A percentile compares a stretch with the other conserved stretches of the same genome.
Evolutionary conservation across 305 asterid genomes (phyloP).

Genomic region (Fraxinus dipetala): DNA sequence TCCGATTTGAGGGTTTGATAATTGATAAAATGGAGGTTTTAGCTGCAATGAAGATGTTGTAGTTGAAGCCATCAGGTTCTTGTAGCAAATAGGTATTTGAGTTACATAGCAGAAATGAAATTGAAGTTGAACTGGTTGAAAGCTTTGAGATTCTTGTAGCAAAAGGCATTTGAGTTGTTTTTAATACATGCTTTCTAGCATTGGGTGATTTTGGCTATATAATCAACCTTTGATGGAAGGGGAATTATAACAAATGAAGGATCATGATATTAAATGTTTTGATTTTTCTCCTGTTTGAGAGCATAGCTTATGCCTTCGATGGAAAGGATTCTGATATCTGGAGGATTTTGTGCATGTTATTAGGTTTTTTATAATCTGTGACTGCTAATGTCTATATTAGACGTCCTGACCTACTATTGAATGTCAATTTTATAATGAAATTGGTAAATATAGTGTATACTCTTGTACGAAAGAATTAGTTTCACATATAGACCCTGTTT

Average conservation of each 20-base stretch:
- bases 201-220: neutral
- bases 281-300: neutral
- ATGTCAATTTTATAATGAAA: neutral
- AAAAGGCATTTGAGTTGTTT: neutral
- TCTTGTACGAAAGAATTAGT: neutral
- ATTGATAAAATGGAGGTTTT: neutral
- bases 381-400: neutral
- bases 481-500: too few species aligned
- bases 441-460: neutral
- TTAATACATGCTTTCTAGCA: neutral
- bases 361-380: neutral
- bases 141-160: neutral
- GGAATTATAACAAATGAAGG: neutral
- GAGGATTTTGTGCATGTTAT: neutral
- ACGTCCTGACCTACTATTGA: neutral
- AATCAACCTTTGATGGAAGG: neutral
- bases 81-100: neutral
- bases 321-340: neutral
- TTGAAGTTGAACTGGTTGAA: neutral
- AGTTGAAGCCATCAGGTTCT: neutral
- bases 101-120: neutral
- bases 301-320: neutral
- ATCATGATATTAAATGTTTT: neutral
- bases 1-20: neutral
- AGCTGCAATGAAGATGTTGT: neutral